Conservation (phyloP, 768 basidiomycete genomes). For the Russula abietina region DNA sequence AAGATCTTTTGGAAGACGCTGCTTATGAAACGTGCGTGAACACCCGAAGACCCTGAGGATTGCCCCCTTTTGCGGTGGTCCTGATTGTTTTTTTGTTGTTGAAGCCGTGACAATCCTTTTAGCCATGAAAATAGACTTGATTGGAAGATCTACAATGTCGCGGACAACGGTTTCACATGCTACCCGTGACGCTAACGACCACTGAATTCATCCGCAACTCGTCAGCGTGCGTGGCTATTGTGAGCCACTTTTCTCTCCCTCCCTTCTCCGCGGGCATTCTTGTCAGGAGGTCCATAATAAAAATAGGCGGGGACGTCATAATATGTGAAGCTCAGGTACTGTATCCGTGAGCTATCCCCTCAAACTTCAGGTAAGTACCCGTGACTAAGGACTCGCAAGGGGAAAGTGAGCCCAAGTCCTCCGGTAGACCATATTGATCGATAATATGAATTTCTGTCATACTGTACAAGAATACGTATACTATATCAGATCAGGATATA, state of each 20-base stretch:
- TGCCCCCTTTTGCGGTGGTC: neutral
- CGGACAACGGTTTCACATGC: neutral
- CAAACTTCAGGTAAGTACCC: no score
- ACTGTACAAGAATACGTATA: no score
- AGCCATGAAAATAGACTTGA: slow-evolving; percentile 73
- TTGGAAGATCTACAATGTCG: slow-evolving; percentile 64
- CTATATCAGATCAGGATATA: no score
- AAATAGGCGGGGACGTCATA: neutral
- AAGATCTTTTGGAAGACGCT: slow-evolving; percentile 89
- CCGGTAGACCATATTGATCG: no score
- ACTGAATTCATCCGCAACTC: neutral
- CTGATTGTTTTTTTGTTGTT: neutral
- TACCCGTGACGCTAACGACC: neutral
- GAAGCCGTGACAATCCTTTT: slow-evolving; percentile 59
- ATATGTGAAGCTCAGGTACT: no score
- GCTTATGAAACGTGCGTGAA: slow-evolving; percentile 73
- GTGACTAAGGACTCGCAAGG: no score
- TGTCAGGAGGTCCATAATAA: neutral
- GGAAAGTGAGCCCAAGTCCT: no score
- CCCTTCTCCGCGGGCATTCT: neutral
- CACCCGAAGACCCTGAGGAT: slow-evolving; percentile 11
- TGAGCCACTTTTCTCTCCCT: neutral
- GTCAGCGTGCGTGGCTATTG: neutral
- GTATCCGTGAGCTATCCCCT: no score
- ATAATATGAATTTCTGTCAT: no score